phyloP scores from a whole-genome alignment of 2,329 filamentous ascomycete species.

The Fusarium sp. region DNA sequence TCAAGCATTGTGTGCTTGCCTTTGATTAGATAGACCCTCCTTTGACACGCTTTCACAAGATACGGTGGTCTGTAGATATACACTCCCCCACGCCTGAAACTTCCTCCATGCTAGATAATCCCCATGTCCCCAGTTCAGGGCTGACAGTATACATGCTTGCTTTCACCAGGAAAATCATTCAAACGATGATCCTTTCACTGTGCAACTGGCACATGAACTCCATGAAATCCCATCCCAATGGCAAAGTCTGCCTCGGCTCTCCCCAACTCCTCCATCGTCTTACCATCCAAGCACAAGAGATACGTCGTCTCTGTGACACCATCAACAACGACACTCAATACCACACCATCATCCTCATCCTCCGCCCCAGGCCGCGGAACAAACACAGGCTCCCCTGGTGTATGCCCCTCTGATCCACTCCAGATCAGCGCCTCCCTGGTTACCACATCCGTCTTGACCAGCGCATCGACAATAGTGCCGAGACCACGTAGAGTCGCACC shows the following conservation, averaged over 20 bases:
- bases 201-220: slow-evolving; percentile 54
- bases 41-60: neutral
- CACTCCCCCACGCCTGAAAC: neutral
- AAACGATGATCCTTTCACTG: neutral
- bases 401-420: slow-evolving; percentile 67
- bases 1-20: neutral
- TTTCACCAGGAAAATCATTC: neutral
- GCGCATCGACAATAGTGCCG: slow-evolving; percentile 69
- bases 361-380: slow-evolving; percentile 57
- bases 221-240: slow-evolving; percentile 74
- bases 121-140: neutral
- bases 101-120: neutral
- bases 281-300: slow-evolving; percentile 72
- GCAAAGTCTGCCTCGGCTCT: slow-evolving; percentile 70
- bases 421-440: slow-evolving; percentile 65
- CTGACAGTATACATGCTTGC: neutral
- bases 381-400: slow-evolving; percentile 77
- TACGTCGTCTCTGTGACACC: slow-evolving; percentile 69
- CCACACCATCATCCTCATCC: slow-evolving; percentile 71
- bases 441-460: slow-evolving; percentile 72
- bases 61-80: neutral
- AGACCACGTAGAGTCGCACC: slow-evolving; percentile 65
- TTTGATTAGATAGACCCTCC: neutral
- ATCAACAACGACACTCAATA: slow-evolving; percentile 73
- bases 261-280: slow-evolving; percentile 70